Base-by-base conservation (phyloP, 164 flowering plant genomes). In the Cinnamomum micranthum region DNA sequence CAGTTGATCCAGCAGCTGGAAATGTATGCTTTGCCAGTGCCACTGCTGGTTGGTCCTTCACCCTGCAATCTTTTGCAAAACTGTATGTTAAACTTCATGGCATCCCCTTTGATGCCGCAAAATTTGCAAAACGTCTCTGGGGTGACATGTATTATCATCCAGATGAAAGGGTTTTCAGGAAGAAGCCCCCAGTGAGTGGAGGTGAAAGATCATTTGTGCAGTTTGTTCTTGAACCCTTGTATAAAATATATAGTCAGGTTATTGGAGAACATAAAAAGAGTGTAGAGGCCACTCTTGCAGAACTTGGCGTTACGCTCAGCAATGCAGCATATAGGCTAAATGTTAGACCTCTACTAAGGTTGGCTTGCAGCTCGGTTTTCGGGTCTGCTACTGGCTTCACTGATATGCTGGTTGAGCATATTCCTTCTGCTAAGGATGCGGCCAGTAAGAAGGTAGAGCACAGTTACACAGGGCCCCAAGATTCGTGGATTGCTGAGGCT, bases 11-110 rank as follows among this genome's bases (percentile, higher is more conserved):
- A 33, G 86, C 85, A 50, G 90, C 92, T 69, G 99, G 99, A 59
- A 96, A 96, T 83, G 98, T 94, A 33, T 96, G 99, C 82, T 96
- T 96, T 88, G 99, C 98, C 20, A 90, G 99, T 86, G 97, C 87
- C 11, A 91, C 85, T 69, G 98, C 98, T 31, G 98, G 99, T 69
- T 96, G 99, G 99, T 90, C 97, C 28, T 96, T 96, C 81, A 94
- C 98, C 23, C 79, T 96, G 84, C 97, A 86, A 52, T 94, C 99
- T 35, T 96, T 96, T 88, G 97, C 99, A 0, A 96, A 94, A 83
- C 77, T 92, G 50, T 96, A 96, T 83, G 92, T 90, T 67, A 96
- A 92, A 75, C 92, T 96, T 35, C 98, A 96, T 78, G 98, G 99
- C 1, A 81, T 92, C 24, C 91, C 94, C 35, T 90, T 94, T 86